phyloP scores from a whole-genome alignment of 768 basidiomycete genomes.

The Tulasnella sp. region DNA sequence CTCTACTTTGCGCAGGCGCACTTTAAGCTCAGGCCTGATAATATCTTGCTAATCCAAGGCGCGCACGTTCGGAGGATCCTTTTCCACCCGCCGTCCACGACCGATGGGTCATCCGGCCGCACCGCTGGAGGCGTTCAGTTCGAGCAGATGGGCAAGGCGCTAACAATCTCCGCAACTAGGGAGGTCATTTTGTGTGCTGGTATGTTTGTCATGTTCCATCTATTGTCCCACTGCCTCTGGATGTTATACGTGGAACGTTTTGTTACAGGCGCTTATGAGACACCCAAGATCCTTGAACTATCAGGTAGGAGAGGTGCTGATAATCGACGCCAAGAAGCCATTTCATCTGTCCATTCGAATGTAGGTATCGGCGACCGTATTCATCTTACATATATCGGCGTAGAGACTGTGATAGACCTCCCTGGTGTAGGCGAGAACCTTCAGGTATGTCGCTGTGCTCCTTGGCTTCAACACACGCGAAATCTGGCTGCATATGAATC shows the following conservation, averaged over 20 bases:
- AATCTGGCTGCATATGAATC: background rate
- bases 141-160: conserved; percentile 21
- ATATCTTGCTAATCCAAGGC: conserved; percentile 34
- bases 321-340: background rate
- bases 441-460: conserved; percentile 24
- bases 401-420: conserved; percentile 29
- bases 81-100: conserved; percentile 22
- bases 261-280: conserved; percentile 3
- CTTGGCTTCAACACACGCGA: background rate
- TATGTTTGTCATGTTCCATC: conserved; percentile 21
- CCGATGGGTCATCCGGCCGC: conserved; percentile 22
- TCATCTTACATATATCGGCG: conserved; percentile 24
- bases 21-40: conserved; percentile 18
- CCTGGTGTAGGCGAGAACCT: conserved; percentile 36
- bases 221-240: background rate
- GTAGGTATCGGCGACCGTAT: conserved; percentile 30
- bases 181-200: conserved; percentile 34
- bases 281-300: conserved; percentile 26
- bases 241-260: too few species aligned
- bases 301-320: conserved; percentile 24
- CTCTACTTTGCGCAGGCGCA: conserved; percentile 4
- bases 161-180: conserved; percentile 29
- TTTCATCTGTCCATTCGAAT: background rate
- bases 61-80: conserved; percentile 31
- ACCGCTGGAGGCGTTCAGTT: conserved; percentile 32